phyloP scores from a whole-genome alignment of 345 rosid species.

The Aquilaria yunnanensis region DNA sequence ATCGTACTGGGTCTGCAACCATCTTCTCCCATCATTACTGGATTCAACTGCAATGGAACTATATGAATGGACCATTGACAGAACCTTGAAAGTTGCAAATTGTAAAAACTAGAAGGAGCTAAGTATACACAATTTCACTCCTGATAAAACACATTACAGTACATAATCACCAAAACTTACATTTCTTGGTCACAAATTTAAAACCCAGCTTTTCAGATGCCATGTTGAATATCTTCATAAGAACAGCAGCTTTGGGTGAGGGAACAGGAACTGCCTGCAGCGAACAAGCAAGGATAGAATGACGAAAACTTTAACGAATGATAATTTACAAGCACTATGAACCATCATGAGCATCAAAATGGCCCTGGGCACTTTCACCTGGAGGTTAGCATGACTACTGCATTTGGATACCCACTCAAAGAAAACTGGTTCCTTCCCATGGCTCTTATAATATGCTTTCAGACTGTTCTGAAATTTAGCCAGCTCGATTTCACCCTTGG shows the following conservation, averaged over 20 bases:
- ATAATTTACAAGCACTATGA: background rate
- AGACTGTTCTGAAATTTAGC: constrained; percentile 52
- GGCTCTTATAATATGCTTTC: constrained; percentile 53
- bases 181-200: constrained; percentile 46
- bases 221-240: constrained; percentile 58
- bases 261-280: constrained; percentile 76
- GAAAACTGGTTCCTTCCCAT: constrained; percentile 65
- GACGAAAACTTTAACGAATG: background rate
- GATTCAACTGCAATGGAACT: constrained; percentile 33
- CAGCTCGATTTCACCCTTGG: constrained; percentile 61
- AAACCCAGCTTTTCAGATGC: constrained; percentile 91
- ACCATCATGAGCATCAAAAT: too few relatives aligned
- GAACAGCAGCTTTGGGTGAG: constrained; percentile 54
- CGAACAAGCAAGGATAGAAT: background rate
- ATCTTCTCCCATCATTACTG: constrained; percentile 60
- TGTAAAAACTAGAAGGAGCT: background rate
- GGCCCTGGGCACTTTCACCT: constrained; percentile 32
- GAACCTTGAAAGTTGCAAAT: constrained; percentile 1
- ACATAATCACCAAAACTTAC: constrained; percentile 35
- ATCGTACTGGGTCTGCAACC: constrained; percentile 57
- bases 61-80: constrained; percentile 3
- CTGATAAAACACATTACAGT: background rate
- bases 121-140: background rate
- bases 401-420: constrained; percentile 82
- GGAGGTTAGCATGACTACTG: constrained; percentile 84